Conservation (phyloP, 192 early-diverging fungal genomes). For the Piromyces sp. region DNA sequence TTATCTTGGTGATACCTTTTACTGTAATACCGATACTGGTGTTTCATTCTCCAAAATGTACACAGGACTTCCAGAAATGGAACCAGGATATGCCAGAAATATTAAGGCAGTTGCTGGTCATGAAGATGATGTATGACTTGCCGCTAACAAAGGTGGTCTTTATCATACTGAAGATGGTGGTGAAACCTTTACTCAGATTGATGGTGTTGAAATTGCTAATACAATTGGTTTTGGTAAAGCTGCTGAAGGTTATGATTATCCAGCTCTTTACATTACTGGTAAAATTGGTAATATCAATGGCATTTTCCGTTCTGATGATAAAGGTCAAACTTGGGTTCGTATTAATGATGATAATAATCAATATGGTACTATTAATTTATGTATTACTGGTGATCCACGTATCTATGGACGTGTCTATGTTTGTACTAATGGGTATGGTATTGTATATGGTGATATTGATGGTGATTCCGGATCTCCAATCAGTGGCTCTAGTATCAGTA, state of each 20-base stretch:
- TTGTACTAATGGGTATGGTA: conserved; percentile 12
- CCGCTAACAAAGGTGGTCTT: conserved; percentile 1
- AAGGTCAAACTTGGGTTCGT: conserved; percentile 5
- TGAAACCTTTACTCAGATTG: background rate
- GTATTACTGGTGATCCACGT: conserved; percentile 11
- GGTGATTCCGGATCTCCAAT: background rate
- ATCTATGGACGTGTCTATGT: conserved; percentile 11
- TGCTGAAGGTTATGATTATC: background rate
- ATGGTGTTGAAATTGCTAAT: background rate
- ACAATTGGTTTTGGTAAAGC: conserved; percentile 1
- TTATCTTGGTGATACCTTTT: conserved; percentile 4
- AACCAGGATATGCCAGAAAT: conserved; percentile 4
- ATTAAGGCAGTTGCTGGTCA: conserved; percentile 9
- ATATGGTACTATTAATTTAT: conserved; percentile 6
- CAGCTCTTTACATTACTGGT: conserved; percentile 1
- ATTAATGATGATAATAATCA: conserved; percentile 12
- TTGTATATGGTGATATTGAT: conserved; percentile 6
- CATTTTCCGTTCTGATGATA: conserved; percentile 12
- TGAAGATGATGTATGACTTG: conserved; percentile 9
- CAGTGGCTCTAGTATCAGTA: background rate
- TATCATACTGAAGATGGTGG: background rate
- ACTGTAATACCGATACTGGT: conserved; percentile 2
- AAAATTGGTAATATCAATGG: background rate
- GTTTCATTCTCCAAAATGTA: background rate
- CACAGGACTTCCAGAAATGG: conserved; percentile 1